Conservation (phyloP, 2,329 filamentous ascomycete genomes). For the Penicillium fuscoglaucum region DNA sequence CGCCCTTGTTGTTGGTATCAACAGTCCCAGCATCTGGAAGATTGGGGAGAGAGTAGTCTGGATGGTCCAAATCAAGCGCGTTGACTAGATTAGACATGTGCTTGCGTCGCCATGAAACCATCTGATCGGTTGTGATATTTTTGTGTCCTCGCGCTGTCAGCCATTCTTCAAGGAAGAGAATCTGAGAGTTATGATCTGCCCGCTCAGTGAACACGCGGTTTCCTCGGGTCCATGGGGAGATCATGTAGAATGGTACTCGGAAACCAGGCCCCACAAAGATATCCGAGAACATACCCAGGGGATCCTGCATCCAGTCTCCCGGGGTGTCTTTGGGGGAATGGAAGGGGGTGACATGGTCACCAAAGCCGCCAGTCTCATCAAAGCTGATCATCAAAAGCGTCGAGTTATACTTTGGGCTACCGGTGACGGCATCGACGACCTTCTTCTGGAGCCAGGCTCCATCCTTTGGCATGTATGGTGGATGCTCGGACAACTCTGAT, state of each 20-base stretch:
- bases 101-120: conserved; percentile 49
- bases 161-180: conserved; percentile 57
- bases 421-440: conserved; percentile 53
- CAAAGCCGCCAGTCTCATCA: conserved; percentile 57
- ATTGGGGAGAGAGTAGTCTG: conserved; percentile 51
- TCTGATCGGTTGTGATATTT: conserved; percentile 44
- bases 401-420: conserved; percentile 51
- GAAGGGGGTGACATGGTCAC: conserved; percentile 56
- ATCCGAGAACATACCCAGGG: conserved; percentile 44
- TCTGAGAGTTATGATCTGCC: conserved; percentile 57
- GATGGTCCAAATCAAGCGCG: conserved; percentile 50
- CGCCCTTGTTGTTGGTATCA: conserved; percentile 44
- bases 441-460: conserved; percentile 57
- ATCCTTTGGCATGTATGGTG: conserved; percentile 54
- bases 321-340: conserved; percentile 51
- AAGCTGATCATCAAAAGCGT: conserved; percentile 54
- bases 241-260: conserved; percentile 56
- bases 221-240: conserved; percentile 58
- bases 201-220: conserved; percentile 57
- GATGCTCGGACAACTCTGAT: conserved; percentile 55
- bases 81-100: conserved; percentile 53
- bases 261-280: conserved; percentile 49
- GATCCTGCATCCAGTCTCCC: conserved; percentile 56
- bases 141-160: conserved; percentile 46
- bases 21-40: conserved; percentile 50